phyloP scores from a whole-genome alignment of 83 land plant genomes.

The Picea abies region DNA sequence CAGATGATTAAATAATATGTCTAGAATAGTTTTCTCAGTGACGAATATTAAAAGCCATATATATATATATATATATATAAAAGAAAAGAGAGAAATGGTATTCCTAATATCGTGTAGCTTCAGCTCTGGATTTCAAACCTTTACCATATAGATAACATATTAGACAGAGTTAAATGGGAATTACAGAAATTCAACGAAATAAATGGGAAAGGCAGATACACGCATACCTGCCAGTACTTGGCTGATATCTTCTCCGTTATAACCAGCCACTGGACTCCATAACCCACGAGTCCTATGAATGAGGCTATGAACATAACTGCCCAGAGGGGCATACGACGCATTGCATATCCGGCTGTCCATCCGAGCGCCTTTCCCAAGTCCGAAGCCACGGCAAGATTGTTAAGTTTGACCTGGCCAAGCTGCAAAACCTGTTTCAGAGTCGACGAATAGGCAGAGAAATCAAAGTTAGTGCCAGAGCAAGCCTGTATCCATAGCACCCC shows the following conservation, averaged over 20 bases:
- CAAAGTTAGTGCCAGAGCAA: constrained; percentile 66
- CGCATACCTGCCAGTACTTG: constrained; percentile 3
- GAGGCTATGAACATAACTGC: constrained; percentile 55
- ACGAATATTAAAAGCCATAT: too few relatives aligned
- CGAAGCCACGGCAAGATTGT: constrained; percentile 71
- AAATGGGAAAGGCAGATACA: too few relatives aligned
- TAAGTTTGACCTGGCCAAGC: constrained; percentile 69
- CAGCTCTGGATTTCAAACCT: too few relatives aligned
- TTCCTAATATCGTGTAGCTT: too few relatives aligned
- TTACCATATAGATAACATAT: too few relatives aligned
- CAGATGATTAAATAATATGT: too few relatives aligned
- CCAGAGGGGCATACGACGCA: constrained; percentile 50
- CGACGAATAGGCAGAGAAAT: constrained; percentile 68
- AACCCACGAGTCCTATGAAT: constrained; percentile 49
- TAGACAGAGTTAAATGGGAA: too few relatives aligned
- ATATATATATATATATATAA: too few relatives aligned
- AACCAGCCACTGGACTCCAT: constrained; percentile 62
- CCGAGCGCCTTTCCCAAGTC: constrained; percentile 79
- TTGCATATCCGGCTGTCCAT: constrained; percentile 58
- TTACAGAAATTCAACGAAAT: too few relatives aligned
- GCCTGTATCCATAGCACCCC: constrained; percentile 79
- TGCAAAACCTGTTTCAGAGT: constrained; percentile 52
- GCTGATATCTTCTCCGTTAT: constrained; percentile 4
- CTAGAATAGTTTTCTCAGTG: too few relatives aligned
- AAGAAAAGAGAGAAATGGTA: too few relatives aligned